Conservation (phyloP, 257 asterid genomes). For the Solanum sitiens region DNA sequence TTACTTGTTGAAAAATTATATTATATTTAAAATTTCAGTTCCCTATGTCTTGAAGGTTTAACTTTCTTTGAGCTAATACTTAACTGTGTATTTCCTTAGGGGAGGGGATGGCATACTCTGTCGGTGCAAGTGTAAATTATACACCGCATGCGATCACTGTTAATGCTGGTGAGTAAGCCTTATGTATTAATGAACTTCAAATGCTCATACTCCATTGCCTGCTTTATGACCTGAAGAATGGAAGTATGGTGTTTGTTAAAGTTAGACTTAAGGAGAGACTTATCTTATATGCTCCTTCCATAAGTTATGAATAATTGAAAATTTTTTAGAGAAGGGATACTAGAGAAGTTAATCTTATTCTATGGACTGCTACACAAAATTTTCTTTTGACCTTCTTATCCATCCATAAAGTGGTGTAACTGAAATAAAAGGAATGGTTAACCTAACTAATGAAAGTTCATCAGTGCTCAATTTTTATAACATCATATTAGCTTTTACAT, state of each 20-base stretch:
- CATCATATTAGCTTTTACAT: neutral
- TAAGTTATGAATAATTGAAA: neutral
- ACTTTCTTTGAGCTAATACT: neutral
- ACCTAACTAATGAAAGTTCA: neutral
- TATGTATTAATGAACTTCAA: neutral
- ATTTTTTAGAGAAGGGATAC: neutral
- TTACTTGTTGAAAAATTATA: neutral
- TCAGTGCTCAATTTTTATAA: neutral
- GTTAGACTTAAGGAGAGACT: neutral
- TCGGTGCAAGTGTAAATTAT: conserved; percentile 40
- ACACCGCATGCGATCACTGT: conserved; percentile 69
- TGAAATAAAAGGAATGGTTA: neutral
- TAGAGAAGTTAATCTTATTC: neutral
- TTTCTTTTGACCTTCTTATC: neutral
- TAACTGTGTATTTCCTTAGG: conserved; percentile 22
- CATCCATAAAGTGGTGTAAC: neutral
- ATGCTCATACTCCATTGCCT: neutral
- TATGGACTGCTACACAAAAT: neutral
- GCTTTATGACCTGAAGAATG: neutral
- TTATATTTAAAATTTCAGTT: neutral
- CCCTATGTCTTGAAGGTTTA: neutral
- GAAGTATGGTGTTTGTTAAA: neutral
- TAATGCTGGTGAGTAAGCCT: conserved; percentile 58
- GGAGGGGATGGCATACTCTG: conserved; percentile 25
- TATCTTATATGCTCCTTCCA: neutral